Evolutionary conservation across 805 yeast species (phyloP), one percentile per base, ranked within the genome.

Genomic region (Monosporozyma servazzii): DNA sequence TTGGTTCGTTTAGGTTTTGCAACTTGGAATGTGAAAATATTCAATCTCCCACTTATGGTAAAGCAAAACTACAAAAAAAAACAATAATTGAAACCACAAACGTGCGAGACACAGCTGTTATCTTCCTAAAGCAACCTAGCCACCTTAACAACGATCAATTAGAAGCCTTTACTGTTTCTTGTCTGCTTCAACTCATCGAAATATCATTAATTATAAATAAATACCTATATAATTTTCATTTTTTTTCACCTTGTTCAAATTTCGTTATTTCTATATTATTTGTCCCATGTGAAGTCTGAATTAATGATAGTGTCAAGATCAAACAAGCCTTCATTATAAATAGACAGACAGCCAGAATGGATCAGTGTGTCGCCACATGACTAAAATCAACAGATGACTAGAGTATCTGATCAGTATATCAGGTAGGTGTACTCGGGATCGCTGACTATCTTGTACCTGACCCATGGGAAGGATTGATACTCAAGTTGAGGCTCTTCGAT

Each of bases 391-490:
- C n/a, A n/a, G n/a, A n/a, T n/a, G n/a, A n/a, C n/a, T n/a, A n/a
- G n/a, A n/a, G n/a, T n/a, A n/a, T n/a, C n/a, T n/a, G 15, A 7
- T 23, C 17, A 48, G 20, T 47, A 58, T 1, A 59, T 54, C 33
- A 58, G 47, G 46, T 62, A 66, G 29, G 65, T 66, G 50, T 73
- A 71, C 39, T 66, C 73, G 11, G 65, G 68, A 51, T 69, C 73
- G 56, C 71, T 77, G 37, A 65, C 55, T 4, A 77, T 76, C 52
- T 75, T 67, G 59, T 85, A 84, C 50, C 84, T 72, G 1, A 86
- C 84, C 95, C 95, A 86, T 0, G 93, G 90, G 61, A 86, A 85
- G 42, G 86, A 77, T 5, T 86, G 80, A 57, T 82, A 82, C 49
- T 76, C 71, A 60, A 84, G 64, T 48, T 73, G 75, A 5, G 75